Evolutionary conservation across 192 early-diverging fungal species (phyloP), one percentile per base, ranked within the genome.

Genomic region (Podila epigama): DNA sequence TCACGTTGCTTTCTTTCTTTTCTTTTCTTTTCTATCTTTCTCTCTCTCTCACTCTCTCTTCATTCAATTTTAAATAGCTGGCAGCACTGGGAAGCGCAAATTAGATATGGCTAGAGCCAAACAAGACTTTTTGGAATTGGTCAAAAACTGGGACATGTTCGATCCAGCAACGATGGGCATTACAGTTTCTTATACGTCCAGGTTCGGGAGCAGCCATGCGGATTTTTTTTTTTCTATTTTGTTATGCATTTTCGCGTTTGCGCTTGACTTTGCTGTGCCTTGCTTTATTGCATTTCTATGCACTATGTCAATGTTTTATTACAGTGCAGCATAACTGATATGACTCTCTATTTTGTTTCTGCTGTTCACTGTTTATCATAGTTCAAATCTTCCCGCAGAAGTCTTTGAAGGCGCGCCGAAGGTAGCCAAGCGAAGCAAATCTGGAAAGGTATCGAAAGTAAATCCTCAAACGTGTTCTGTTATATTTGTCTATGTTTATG

Each of bases 71-170:
- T 56, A 3, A 15, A 34, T 72, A 71, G 84, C 80, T 55, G 81
- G 79, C 29, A 44, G 82, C 4, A 68, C 78, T 8, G 89, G 70
- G n/a, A 84, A 83, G 28, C 72, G 88, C 15, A 87, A 87, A 44
- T 71, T 97, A 79, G 92, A 97, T 63, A 82, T 98, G 25, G 82
- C 88, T 15, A 88, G 91, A 85, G 93, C 95, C 8, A 92, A 88
- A n/a, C 68, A 82, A 18, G 95, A 96, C 58, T 99, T 96, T 84
- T 90, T 85, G 25, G 86, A 87, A 10, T 73, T 96, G 42, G 92
- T 99, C 56, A 93, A 93, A 55, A 54, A 61, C 22, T 94, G 93
- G 92, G 93, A 95, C 68, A 84, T 88, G 55, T 96, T 82, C 66
- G 92, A 95, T 53, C 82, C 84, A 8, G 61, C 64, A 32, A 73